Percentiles rank a stretch among this genome's conserved stretches.
Conservation (phyloP, 805 yeast species). For the Ogataea paradorogensis region DNA sequence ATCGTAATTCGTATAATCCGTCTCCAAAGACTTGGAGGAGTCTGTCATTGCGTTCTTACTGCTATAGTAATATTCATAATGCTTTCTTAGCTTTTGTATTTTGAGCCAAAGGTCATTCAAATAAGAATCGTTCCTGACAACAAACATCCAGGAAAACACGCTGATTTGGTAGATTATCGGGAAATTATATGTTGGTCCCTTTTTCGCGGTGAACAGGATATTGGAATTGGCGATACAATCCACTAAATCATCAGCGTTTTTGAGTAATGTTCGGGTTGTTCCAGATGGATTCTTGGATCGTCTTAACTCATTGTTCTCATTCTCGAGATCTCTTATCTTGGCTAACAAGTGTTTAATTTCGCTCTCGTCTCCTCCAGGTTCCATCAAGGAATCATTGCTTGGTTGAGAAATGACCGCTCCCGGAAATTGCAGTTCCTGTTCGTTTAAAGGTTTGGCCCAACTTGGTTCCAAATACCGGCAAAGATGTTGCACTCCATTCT, state of each 20-base stretch:
- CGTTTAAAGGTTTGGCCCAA: conserved; percentile 51
- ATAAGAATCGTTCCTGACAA: conserved; percentile 58
- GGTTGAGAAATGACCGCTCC: conserved; percentile 17
- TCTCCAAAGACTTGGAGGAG: conserved; percentile 31
- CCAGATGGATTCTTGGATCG: conserved; percentile 2
- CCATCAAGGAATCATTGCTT: conserved; percentile 1
- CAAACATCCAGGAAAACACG: conserved; percentile 57
- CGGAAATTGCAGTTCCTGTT: conserved; percentile 29
- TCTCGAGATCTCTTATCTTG: conserved; percentile 31
- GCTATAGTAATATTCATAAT: conserved; percentile 36
- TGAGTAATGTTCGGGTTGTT: conserved; percentile 10
- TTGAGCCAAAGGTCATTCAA: conserved; percentile 50
- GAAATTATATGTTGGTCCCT: conserved; percentile 34
- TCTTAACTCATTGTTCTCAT: conserved; percentile 24
- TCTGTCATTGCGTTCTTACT: conserved; percentile 30
- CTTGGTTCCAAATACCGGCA: conserved; percentile 57
- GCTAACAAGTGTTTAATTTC: conserved; percentile 24
- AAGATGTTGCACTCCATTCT: conserved; percentile 55
- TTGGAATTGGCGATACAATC: conserved; percentile 35
- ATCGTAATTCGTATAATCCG: conserved; percentile 33
- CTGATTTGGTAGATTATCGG: conserved; percentile 40
- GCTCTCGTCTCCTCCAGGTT: conserved; percentile 17
- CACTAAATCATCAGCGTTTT: conserved; percentile 27
- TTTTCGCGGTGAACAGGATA: conserved; percentile 35
- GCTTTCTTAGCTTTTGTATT: conserved; percentile 34